Percentiles rank a stretch among this genome's conserved stretches.
phyloP scores from a whole-genome alignment of 1,139 yeast species.

The Lodderomyces jiufengensis region DNA sequence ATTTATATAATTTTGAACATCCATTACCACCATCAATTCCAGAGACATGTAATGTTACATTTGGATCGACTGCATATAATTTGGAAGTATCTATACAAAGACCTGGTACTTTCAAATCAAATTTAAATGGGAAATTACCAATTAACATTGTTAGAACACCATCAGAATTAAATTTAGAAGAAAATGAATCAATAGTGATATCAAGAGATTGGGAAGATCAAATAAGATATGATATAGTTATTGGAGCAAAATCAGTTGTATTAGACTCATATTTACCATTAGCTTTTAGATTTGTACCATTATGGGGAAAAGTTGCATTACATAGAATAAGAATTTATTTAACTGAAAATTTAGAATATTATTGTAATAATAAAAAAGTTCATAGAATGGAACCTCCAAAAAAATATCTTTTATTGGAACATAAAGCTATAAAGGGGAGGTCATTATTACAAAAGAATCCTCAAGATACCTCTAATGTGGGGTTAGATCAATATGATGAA shows the following conservation, averaged over 20 bases:
- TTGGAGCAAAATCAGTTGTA: slow-evolving; percentile 83
- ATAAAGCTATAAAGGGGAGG: slow-evolving; percentile 58
- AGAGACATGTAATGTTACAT: slow-evolving; percentile 73
- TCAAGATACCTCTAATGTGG: slow-evolving; percentile 8
- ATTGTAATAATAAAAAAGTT: slow-evolving; percentile 77
- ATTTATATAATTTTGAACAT: slow-evolving; percentile 87
- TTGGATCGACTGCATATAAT: slow-evolving; percentile 71
- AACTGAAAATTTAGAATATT: slow-evolving; percentile 88
- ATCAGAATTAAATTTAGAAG: slow-evolving; percentile 74
- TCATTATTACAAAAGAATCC: slow-evolving; percentile 25
- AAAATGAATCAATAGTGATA: slow-evolving; percentile 89
- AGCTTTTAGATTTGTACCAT: slow-evolving; percentile 77
- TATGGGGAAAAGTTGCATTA: slow-evolving; percentile 75
- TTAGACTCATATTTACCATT: slow-evolving; percentile 81
- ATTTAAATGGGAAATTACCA: slow-evolving; percentile 60
- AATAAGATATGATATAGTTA: slow-evolving; percentile 80
- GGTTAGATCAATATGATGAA: slow-evolving; percentile 28
- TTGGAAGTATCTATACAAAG: slow-evolving; percentile 71
- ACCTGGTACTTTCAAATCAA: slow-evolving; percentile 80
- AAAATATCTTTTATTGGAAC: slow-evolving; percentile 76
- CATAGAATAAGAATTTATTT: slow-evolving; percentile 83
- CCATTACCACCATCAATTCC: slow-evolving; percentile 81
- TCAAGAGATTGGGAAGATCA: slow-evolving; percentile 93
- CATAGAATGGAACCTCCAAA: slow-evolving; percentile 89
- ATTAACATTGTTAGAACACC: slow-evolving; percentile 72